Evolutionary conservation across 306 rosid genomes (phyloP), one percentile per base, ranked within the genome.

Genomic region (Inga oerstediana): DNA sequence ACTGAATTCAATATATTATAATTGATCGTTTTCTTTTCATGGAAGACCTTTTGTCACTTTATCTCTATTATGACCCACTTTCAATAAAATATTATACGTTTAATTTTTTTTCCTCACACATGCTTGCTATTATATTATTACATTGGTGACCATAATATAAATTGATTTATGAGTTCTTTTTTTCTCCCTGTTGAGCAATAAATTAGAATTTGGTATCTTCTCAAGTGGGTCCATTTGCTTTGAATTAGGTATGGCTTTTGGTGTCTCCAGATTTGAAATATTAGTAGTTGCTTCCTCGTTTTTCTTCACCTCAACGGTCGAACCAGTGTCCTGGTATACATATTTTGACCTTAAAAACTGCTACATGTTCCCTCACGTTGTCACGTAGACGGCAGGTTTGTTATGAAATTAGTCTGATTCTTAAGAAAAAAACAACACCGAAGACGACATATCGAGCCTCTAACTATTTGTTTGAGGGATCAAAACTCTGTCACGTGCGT

Each of bases 271-370:
- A 68, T 70, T 78, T 78, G 79, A 75, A 86, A 79, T 82, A 37
- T 61, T 59, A 14, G 78, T 9, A 69, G 45, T 61, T 77, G 34
- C 72, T 79, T 49, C 22, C 52, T 79, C 83, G 61, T 85, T 64
- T 37, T 82, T 64, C 43, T 72, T 75, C 32, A 37, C 67, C 77
- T 82, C 86, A 86, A 89, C 81, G 72, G 85, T 87, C 80, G 70
- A 80, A 81, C 80, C 76, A 48, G 58, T 77, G 74, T 66, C 81
- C 76, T 74, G 4, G 4, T 61, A 3, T 78, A 13, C 3, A 67
- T 58, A 52, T 74, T 81, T 87, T 89, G 92, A 87, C 91, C 81
- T 85, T 82, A 12, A 72, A 72, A 72, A 22, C 59, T 54, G 52
- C 11, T 49, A 39, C 76, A 78, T 84, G 80, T 77, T 82, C 76